Conservation (phyloP, 192 early-diverging fungal species). For the Podila epicladia region DNA sequence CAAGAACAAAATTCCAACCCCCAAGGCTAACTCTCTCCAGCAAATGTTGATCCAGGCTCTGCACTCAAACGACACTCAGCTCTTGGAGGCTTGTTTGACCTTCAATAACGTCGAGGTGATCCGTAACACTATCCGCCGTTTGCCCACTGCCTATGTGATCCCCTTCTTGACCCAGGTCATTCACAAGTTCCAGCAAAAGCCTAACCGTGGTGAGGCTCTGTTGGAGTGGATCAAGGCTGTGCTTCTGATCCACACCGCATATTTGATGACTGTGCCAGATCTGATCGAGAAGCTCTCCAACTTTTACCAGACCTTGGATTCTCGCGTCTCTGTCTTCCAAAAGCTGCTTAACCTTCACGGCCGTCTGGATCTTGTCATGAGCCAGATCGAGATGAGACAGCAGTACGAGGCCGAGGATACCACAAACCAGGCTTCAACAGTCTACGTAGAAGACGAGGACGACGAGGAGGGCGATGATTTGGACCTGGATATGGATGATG, state of each 20-base stretch:
- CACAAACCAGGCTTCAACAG: slow-evolving; percentile 51
- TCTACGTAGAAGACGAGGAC: slow-evolving; percentile 60
- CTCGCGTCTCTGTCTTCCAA: slow-evolving; percentile 54
- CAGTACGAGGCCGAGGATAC: slow-evolving; percentile 46
- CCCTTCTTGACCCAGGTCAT: slow-evolving; percentile 60
- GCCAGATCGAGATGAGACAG: slow-evolving; percentile 56
- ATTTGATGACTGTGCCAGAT: slow-evolving; percentile 67
- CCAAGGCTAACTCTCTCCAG: slow-evolving; percentile 61
- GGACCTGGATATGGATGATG: slow-evolving; percentile 47
- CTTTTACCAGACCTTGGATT: slow-evolving; percentile 62
- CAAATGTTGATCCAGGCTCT: slow-evolving; percentile 64
- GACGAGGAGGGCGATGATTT: slow-evolving; percentile 30
- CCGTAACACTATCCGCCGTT: slow-evolving; percentile 56
- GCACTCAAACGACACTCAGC: slow-evolving; percentile 59
- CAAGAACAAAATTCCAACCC: slow-evolving; percentile 39
- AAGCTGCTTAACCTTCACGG: slow-evolving; percentile 60
- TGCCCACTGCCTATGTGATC: slow-evolving; percentile 61
- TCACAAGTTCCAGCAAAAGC: slow-evolving; percentile 57
- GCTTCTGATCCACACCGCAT: slow-evolving; percentile 60
- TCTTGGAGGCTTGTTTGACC: slow-evolving; percentile 58
- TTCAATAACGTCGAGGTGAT: slow-evolving; percentile 58
- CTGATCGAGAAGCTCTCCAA: slow-evolving; percentile 58
- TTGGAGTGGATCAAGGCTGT: slow-evolving; percentile 65
- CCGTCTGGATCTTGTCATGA: slow-evolving; percentile 62
- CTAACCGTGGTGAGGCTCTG: slow-evolving; percentile 53